These are phyloP conservation scores for Craterostigma plantagineum DNA, from an alignment of 257 asterid species.

Conservation along the genomic window DNA sequence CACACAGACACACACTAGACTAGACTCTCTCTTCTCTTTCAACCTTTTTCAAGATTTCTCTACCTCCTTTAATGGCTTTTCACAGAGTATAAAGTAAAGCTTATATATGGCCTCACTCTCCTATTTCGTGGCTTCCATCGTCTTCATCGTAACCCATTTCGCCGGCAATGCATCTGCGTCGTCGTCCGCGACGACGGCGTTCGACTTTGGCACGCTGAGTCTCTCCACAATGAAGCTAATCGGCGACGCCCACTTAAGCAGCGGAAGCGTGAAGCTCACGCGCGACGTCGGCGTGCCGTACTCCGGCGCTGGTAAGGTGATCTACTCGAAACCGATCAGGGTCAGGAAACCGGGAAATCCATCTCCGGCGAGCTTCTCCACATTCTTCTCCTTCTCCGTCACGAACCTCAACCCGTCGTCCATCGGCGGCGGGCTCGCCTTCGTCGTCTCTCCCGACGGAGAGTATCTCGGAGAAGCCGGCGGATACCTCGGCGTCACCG, in stretches of 20 bases:
- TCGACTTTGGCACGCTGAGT: constrained; percentile 45
- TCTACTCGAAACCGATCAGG: constrained; percentile 47
- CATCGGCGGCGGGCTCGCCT: constrained; percentile 77
- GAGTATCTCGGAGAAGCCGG: constrained; percentile 4
- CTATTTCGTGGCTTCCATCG: not conserved
- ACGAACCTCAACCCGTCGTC: constrained; percentile 56
- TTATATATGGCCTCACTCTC: constrained; percentile 2
- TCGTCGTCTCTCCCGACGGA: constrained; percentile 49
- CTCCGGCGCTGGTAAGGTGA: constrained; percentile 58
- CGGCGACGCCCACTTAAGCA: constrained; percentile 70
- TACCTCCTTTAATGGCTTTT: too few relatives aligned
- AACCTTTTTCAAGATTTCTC: too few relatives aligned
- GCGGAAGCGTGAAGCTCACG: constrained; percentile 49
- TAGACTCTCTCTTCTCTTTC: too few relatives aligned
- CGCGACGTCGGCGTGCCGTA: constrained; percentile 56
- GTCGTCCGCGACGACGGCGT: constrained; percentile 16
- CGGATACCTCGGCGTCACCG: constrained; percentile 42
- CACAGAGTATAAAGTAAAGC: too few relatives aligned
- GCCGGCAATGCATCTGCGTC: constrained; percentile 7
- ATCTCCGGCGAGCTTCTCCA: constrained; percentile 36
- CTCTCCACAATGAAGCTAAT: constrained; percentile 48
- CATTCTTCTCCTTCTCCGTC: constrained; percentile 66
- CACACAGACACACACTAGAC: too few relatives aligned
- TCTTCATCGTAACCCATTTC: not conserved
- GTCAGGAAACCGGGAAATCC: constrained; percentile 32